Evolutionary conservation across 2,329 filamentous ascomycete species (phyloP), one percentile per base, ranked within the genome.

Genomic region (Colletotrichum lini): DNA sequence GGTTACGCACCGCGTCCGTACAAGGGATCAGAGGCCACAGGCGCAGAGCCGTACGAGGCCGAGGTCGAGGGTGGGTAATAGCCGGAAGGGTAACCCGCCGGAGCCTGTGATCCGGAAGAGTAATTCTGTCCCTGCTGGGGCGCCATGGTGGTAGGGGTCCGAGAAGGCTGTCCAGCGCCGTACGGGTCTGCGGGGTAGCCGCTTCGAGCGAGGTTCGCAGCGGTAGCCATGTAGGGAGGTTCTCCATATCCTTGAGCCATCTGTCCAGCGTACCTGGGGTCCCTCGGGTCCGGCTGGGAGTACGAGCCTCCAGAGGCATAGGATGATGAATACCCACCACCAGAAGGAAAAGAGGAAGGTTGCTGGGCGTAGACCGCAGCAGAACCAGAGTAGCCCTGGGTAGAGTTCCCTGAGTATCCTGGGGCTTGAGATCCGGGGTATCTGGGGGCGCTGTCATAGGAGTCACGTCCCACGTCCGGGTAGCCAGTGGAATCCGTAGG

Each of bases 1-100:
- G 73, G 35, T 65, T 73, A 91, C 86, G 86, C 86, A 88, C 89
- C 88, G 85, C 89, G 89, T 82, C 87, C 87, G 75, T 87, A 89
- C 74, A 86, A 85, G 56, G 87, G 82, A 79, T 90, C 88, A 78
- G 82, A 78, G n/a, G 69, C 72, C 86, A 83, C 76, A 87, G 86
- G 56, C 44, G 63, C 52, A 18, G 62, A 53, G 49, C 72, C 69
- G 44, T 67, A 63, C 23, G 67, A 38, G 15, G 73, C 47, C 38
- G 64, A 44, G 3, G 64, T 52, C 21, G 65, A 61, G 12, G 72
- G 49, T 67, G 78, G 72, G 75, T 79, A 79, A 74, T 80, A 81
- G 60, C 73, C 73, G 23, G 59, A 47, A 10, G 54, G 35, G 44
- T 73, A 73, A 42, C 65, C 70, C 42, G 65, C 65, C 26, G 58